phyloP scores from a whole-genome alignment of 1,284 basidiomycete genomes.

The Ganoderma lucidum region DNA sequence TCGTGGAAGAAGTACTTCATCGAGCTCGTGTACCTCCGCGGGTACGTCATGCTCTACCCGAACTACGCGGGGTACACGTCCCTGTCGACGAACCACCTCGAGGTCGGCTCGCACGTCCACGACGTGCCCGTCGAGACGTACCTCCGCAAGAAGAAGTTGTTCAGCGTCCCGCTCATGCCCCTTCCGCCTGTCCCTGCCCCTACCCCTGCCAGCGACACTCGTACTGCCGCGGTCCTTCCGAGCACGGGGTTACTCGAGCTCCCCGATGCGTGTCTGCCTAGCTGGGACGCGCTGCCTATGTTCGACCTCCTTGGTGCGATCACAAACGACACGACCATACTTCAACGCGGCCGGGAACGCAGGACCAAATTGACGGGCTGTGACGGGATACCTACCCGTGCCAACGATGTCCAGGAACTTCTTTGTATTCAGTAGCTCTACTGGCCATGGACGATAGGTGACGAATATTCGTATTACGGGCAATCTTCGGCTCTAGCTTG shows the following conservation, averaged over 20 bases:
- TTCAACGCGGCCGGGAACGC: conserved; percentile 46
- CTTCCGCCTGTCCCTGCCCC: conserved; percentile 39
- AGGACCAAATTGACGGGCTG: conserved; percentile 37
- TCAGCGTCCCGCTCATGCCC: conserved; percentile 73
- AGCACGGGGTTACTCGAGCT: conserved; percentile 60
- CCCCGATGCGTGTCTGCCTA: conserved; percentile 62
- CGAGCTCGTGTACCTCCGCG: conserved; percentile 80
- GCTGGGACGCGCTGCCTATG: conserved; percentile 62
- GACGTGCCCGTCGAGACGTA: conserved; percentile 56
- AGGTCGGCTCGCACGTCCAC: conserved; percentile 81
- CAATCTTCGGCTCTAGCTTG: conserved; percentile 14
- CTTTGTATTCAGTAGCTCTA: conserved; percentile 38
- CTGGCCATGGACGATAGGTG: neutral
- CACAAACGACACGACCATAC: conserved; percentile 53
- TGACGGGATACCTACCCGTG: conserved; percentile 23
- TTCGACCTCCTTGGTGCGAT: conserved; percentile 74
- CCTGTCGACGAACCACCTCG: conserved; percentile 86
- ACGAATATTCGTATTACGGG: neutral
- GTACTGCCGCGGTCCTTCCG: neutral
- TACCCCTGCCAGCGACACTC: conserved; percentile 31
- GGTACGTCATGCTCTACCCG: conserved; percentile 88
- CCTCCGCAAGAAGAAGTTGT: conserved; percentile 66
- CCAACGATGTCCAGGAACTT: conserved; percentile 46
- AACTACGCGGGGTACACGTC: conserved; percentile 77
- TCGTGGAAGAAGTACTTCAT: conserved; percentile 92